phyloP scores from a whole-genome alignment of 768 basidiomycete species.

The Auriscalpium orientale region DNA sequence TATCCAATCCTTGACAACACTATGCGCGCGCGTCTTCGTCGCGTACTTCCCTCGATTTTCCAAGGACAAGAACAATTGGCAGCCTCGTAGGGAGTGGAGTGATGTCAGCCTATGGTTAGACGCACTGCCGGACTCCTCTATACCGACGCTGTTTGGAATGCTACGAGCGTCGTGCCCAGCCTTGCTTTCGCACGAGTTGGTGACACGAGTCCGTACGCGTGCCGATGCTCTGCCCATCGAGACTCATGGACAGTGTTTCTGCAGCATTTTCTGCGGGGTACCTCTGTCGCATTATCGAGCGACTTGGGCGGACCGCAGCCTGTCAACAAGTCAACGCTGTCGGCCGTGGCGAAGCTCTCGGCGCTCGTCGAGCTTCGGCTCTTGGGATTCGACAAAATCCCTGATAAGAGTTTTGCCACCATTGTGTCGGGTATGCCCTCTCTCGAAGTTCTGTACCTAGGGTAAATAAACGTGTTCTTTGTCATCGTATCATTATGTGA shows the following conservation, averaged over 20 bases:
- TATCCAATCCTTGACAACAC: constrained; percentile 37
- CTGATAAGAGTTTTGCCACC: constrained; percentile 44
- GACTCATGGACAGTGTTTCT: background rate
- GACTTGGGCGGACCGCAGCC: constrained; percentile 36
- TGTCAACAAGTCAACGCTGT: constrained; percentile 43
- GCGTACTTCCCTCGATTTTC: constrained; percentile 34
- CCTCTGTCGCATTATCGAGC: constrained; percentile 37
- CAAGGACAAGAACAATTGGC: constrained; percentile 32
- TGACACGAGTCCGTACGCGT: constrained; percentile 41
- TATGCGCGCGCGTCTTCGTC: constrained; percentile 49
- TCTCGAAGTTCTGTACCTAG: constrained; percentile 42
- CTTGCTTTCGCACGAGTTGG: constrained; percentile 45
- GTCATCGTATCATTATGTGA: background rate
- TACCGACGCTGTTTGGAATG: constrained; percentile 44
- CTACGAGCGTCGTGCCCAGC: constrained; percentile 43
- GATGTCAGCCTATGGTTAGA: constrained; percentile 33
- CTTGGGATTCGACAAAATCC: constrained; percentile 42
- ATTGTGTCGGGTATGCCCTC: constrained; percentile 36
- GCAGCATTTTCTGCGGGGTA: constrained; percentile 55
- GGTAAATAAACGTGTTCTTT: constrained; percentile 31
- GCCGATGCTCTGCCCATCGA: constrained; percentile 7
- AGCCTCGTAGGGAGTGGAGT: constrained; percentile 10
- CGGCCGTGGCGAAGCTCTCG: constrained; percentile 27
- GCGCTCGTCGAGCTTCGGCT: constrained; percentile 37
- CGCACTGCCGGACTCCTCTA: constrained; percentile 42